Percentiles rank a stretch among this genome's conserved stretches.
Evolutionary conservation across 306 rosid species (phyloP).

Genomic region (Quercus engelmannii): DNA sequence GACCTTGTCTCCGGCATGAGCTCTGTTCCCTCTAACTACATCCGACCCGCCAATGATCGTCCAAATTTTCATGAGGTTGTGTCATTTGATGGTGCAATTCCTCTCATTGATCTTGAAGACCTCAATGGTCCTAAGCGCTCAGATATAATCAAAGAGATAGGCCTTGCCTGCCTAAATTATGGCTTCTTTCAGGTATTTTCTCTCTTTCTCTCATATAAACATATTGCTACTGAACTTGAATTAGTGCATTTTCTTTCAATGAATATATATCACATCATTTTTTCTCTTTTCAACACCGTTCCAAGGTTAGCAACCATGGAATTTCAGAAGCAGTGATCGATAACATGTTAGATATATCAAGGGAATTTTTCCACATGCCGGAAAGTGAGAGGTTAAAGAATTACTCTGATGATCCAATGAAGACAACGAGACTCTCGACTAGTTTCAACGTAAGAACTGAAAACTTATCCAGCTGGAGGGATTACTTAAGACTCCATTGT

Average conservation of each 20-base stretch:
- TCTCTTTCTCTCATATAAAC: neutral
- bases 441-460: slow-evolving; percentile 30
- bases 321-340: slow-evolving; percentile 17
- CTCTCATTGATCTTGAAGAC: slow-evolving; percentile 26
- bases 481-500: slow-evolving; percentile 31
- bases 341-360: slow-evolving; percentile 15
- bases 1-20: slow-evolving; percentile 8
- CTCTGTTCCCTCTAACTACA: slow-evolving; percentile 17
- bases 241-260: neutral
- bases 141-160: slow-evolving; percentile 15
- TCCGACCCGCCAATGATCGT: slow-evolving; percentile 16
- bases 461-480: slow-evolving; percentile 25
- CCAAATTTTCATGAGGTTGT: slow-evolving; percentile 24
- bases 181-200: slow-evolving; percentile 29
- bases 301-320: slow-evolving; percentile 29
- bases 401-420: slow-evolving; percentile 27
- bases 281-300: neutral
- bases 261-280: neutral
- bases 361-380: slow-evolving; percentile 23
- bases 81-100: slow-evolving; percentile 12
- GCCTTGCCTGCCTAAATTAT: slow-evolving; percentile 27
- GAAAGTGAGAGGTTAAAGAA: slow-evolving; percentile 20
- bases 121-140: slow-evolving; percentile 9
- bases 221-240: too few species aligned
- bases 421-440: slow-evolving; percentile 18